Evolutionary conservation across 2,329 filamentous ascomycete species (phyloP), one percentile per base, ranked within the genome.

Genomic region (Sphaceloma murrayae): DNA sequence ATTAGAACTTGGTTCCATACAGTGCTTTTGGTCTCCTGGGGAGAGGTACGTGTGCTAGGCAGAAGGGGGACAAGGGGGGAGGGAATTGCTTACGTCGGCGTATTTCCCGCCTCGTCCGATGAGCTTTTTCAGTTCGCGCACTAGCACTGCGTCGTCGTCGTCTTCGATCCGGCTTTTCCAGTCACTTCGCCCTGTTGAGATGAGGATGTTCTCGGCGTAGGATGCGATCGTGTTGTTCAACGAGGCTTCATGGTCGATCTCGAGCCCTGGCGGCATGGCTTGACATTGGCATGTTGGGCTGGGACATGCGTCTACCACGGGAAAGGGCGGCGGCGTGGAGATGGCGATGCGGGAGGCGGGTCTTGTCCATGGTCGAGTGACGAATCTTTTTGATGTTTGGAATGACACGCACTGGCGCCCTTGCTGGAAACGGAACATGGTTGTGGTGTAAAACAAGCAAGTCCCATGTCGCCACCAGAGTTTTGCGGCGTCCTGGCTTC

Each of bases 111-210:
- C 61, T 49, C 56, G 60, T 4, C 64, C 62, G 13, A 70, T 55
- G 2, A 64, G 53, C 34, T 56, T 72, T 59, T 85, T 89, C 47
- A 95, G 61, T 45, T 84, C 79, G 27, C 80, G 77, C 4, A 80
- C 78, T 13, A 88, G 69, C 10, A 62, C 63, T 18, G 67, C 59
- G 2, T 65, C 59, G 11, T 80, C 76, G 48, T 93, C 86, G 34
- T 94, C 80, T 59, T 94, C 87, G 50, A 95, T 93, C 46, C 77
- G 75, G 56, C 82, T 88, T 19, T 72, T 69, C 88, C 88, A 95
- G 64, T 94, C 84, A 21, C 72, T 66, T 49, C 78, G 76, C 3
- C 85, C 87, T 0, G 87, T 94, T 50, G 82, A 88, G 10, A 95
- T 71, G 7, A 96, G 63, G 3, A 95, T 74, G 54, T 95, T 87